Conservation (phyloP, 2,329 filamentous ascomycete species). For the Fusarium solani-melongenae region DNA sequence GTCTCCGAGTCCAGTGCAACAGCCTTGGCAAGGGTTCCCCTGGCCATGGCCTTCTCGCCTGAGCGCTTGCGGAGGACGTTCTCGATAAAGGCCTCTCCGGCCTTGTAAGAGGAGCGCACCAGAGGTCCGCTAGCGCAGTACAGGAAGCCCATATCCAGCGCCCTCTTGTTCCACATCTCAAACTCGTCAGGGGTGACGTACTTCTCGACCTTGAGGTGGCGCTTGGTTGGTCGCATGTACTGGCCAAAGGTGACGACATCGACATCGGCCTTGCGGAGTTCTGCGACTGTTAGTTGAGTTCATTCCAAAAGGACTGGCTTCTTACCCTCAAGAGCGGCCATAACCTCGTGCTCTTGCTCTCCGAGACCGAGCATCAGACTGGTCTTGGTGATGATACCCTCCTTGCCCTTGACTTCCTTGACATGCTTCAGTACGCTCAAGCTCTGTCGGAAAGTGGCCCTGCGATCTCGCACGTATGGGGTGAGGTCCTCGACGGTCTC, state of each 20-base stretch:
- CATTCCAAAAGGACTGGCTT: constrained; percentile 1
- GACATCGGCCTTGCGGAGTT: constrained; percentile 82
- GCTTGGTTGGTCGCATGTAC: constrained; percentile 99
- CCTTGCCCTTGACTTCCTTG: constrained; percentile 76
- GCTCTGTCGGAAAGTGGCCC: constrained; percentile 90
- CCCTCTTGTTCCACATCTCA: constrained; percentile 89
- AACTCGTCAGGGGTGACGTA: constrained; percentile 94
- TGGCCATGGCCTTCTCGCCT: constrained; percentile 53
- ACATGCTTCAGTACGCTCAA: constrained; percentile 82
- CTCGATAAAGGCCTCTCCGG: constrained; percentile 98
- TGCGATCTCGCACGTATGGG: constrained; percentile 87
- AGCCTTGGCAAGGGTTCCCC: constrained; percentile 51
- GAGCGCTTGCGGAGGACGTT: constrained; percentile 91
- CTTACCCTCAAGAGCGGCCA: constrained; percentile 77
- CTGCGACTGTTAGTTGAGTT: constrained; percentile 51
- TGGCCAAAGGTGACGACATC: constrained; percentile 99
- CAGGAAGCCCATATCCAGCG: constrained; percentile 94
- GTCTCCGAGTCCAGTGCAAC: constrained; percentile 51
- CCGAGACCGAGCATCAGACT: constrained; percentile 96
- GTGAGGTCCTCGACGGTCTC: constrained; percentile 95
- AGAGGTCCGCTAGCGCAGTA: constrained; percentile 95
- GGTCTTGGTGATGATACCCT: constrained; percentile 94
- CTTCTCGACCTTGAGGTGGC: constrained; percentile 95
- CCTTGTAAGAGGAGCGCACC: constrained; percentile 96
- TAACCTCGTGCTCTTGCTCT: constrained; percentile 88